Evolutionary conservation across 2,329 filamentous ascomycete genomes (phyloP), one percentile per base, ranked within the genome.

Genomic region (Grosmannia clavigera): DNA sequence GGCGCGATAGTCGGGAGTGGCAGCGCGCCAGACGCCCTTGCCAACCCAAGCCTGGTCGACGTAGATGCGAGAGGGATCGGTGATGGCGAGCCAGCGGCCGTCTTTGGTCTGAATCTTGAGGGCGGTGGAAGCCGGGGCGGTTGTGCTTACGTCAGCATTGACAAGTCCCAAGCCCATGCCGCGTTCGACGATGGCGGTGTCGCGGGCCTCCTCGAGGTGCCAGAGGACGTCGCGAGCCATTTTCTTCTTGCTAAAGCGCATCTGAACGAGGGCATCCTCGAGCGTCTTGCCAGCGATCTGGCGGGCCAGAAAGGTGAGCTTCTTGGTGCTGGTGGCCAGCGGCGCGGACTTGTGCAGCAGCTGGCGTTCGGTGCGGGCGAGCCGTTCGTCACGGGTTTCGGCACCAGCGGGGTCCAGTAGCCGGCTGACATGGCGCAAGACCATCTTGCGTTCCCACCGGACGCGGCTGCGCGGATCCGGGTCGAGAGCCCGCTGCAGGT

Each of bases 181-280:
- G 48, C 86, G 81, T 67, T 81, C 81, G 19, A 88, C 88, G 65
- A 96, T 78, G 43, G 94, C 94, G 68, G 86, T 77, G 69, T 96
- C 89, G 61, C 87, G 83, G 1, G 92, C 92, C 67, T 88, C 81
- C 69, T 94, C 83, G 22, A 99, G 77, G 69, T 94, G 88, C 69
- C 84, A 85, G 66, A 82, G 77, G 33, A 97, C 83, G 68, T 96
- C 90, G 65, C 82, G 78, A 7, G 92, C 89, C 64, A 87, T 88
- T 76, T 91, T 92, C 82, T 99, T 99, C 78, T 90, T 90, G 72
- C 87, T 92, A 76, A 92, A 97, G 60, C 86, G 83, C 90, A 99
- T 96, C 78, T 99, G 94, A 59, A 88, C 75, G 65, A 97, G 89
- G 16, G 94, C 94, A 43, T 99, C 92, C 61, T 95, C 90, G 63